Conservation (phyloP, 2,329 filamentous ascomycete species). For the Leptographium galeiforme region DNA sequence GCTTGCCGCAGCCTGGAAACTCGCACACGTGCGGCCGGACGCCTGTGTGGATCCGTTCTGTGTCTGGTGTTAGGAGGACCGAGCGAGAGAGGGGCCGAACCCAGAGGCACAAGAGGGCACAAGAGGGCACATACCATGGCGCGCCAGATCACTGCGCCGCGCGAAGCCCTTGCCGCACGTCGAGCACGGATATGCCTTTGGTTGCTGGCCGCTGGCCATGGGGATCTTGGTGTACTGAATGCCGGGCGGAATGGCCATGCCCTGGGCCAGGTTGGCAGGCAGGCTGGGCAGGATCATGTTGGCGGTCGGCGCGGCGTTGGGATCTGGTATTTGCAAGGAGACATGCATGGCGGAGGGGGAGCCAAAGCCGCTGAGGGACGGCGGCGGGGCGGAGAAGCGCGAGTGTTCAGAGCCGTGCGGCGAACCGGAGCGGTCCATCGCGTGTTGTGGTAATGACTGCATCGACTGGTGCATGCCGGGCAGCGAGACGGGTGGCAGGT, state of each 20-base stretch:
- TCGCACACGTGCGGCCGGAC: slow-evolving; percentile 87
- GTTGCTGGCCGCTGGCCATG: slow-evolving; percentile 9
- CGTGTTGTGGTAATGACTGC: slow-evolving; percentile 12
- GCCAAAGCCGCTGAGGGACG: slow-evolving; percentile 32
- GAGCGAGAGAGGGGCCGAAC: not conserved
- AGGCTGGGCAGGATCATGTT: slow-evolving; percentile 30
- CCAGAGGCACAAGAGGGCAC: not conserved
- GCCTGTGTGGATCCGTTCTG: slow-evolving; percentile 91
- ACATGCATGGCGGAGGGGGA: slow-evolving; percentile 36
- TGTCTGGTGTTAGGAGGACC: not conserved
- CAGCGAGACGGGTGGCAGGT: slow-evolving; percentile 8
- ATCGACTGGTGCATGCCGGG: slow-evolving; percentile 12
- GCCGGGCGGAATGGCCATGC: slow-evolving; percentile 15
- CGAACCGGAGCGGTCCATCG: slow-evolving; percentile 41
- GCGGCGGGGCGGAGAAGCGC: slow-evolving; percentile 34
- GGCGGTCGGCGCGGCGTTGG: slow-evolving; percentile 19
- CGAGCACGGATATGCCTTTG: slow-evolving; percentile 73
- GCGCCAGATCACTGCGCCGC: slow-evolving; percentile 79
- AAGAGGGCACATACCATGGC: slow-evolving; percentile 65
- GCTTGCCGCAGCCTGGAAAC: slow-evolving; percentile 76
- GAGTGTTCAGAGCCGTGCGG: slow-evolving; percentile 48
- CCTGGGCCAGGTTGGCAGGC: slow-evolving; percentile 17
- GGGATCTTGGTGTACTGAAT: slow-evolving; percentile 11
- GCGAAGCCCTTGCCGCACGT: slow-evolving; percentile 89
- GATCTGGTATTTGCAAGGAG: slow-evolving; percentile 31